Base-by-base conservation (phyloP, 345 rosid genomes). In the Salix suchowensis region DNA sequence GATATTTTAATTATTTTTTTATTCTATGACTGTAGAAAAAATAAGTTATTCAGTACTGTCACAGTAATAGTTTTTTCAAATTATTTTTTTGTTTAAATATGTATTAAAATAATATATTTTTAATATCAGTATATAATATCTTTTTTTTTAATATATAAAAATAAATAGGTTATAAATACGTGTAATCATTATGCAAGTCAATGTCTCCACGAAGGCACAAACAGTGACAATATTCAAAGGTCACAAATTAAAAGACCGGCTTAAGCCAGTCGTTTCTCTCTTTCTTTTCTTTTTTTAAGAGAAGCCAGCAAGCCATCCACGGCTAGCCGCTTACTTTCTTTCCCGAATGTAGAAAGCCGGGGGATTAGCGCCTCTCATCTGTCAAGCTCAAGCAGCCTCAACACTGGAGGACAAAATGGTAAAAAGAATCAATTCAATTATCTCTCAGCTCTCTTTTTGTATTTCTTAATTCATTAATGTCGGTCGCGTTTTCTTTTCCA, bases 261-360 rank as follows among this genome's bases (percentile, higher is more conserved):
- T 76, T 23, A 37, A 36, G 46, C 85, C 86, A 74, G 86, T 86
- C 70, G 32, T 73, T 75, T 42, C n/a, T 9, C 58, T 55, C 69
- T 36, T 36, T 34, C 36, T 32, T 32, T 32, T 32, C 34, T 34
- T 34, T 4, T 34, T 36, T 36, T 36, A 62, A 60, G 73, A 26
- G 15, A 4, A 44, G 37, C 37, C 37, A 36, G 37, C 24, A 6
- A 14, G 23, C 18, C 28, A 16, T 9, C 16, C 39, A 15, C 2
- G 18, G 8, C 13, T 23, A 3, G 74, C 74, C 68, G 50, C 37
- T 42, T 62, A 9, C 74, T 36, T 5, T 36, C 64, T 23, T 2
- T 21, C 14, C 16, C 50, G 48, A 19, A 15, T 1, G 46, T 42
- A 11, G 14, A 42, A 42, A 42, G 46, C 4, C 46, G 46, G 1